These are phyloP conservation scores for Fusarium pininemorale DNA, from an alignment of 2,329 filamentous ascomycete genomes.

Conservation along the genomic window DNA sequence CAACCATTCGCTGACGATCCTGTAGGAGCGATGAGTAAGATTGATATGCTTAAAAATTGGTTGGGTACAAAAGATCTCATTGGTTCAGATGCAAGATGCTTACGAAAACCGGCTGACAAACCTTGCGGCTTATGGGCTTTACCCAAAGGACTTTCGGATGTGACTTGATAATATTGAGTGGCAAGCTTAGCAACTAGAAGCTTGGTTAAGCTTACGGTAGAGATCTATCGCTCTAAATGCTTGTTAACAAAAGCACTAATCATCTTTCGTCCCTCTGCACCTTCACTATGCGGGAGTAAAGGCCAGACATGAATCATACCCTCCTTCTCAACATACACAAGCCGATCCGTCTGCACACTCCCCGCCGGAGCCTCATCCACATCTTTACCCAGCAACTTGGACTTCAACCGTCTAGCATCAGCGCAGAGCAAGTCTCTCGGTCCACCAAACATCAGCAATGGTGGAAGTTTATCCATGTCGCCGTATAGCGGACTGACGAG, in stretches of 20 bases:
- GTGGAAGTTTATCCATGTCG: neutral
- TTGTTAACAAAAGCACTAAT: neutral
- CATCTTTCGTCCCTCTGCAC: neutral
- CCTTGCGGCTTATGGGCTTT: neutral
- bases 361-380: neutral
- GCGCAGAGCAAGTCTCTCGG: neutral
- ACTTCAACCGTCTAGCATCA: neutral
- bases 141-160: neutral
- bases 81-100: neutral
- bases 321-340: constrained; percentile 2
- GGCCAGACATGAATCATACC: constrained; percentile 3
- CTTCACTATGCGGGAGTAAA: neutral
- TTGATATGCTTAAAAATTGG: neutral
- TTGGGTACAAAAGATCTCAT: neutral
- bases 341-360: neutral
- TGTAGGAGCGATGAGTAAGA: neutral
- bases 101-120: neutral
- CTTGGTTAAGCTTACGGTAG: neutral
- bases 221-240: neutral
- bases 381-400: neutral
- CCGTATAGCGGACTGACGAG: neutral
- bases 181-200: neutral
- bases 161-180: neutral
- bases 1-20: neutral
- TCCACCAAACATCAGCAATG: neutral